These are phyloP conservation scores for Linaria vulgaris DNA, from an alignment of 257 asterid genomes.

Conservation along the genomic window DNA sequence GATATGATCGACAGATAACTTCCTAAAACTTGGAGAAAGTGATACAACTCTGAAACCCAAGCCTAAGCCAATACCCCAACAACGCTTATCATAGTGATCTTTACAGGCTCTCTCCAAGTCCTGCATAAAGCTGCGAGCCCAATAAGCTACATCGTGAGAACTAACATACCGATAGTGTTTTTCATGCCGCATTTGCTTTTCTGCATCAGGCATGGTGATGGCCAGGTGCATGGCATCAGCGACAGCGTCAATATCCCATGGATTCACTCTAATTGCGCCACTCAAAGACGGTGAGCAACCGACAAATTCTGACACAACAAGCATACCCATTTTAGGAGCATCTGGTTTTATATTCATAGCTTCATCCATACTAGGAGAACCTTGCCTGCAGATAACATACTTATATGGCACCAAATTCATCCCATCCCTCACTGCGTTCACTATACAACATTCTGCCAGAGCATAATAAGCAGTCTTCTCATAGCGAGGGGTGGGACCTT, in stretches of 20 bases:
- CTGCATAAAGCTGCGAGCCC: constrained; percentile 91
- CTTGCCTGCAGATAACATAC: constrained; percentile 84
- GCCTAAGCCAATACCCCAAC: constrained; percentile 89
- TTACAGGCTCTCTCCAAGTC: constrained; percentile 83
- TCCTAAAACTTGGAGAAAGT: constrained; percentile 85
- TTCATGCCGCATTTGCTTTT: constrained; percentile 79
- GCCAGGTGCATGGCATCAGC: constrained; percentile 79
- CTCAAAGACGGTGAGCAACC: constrained; percentile 94
- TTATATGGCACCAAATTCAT: constrained; percentile 94
- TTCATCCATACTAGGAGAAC: constrained; percentile 58
- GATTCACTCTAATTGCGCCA: constrained; percentile 92
- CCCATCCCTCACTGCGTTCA: constrained; percentile 93
- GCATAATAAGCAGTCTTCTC: constrained; percentile 92
- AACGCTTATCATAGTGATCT: constrained; percentile 79
- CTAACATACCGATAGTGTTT: constrained; percentile 86
- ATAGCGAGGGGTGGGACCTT: constrained; percentile 68
- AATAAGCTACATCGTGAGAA: constrained; percentile 81
- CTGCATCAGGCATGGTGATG: constrained; percentile 61
- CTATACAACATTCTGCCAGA: constrained; percentile 86
- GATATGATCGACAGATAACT: constrained; percentile 61
- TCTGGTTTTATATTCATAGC: constrained; percentile 42
- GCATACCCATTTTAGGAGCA: constrained; percentile 71
- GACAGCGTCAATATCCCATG: constrained; percentile 87
- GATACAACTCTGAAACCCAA: constrained; percentile 79
- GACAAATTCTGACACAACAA: constrained; percentile 83